Evolutionary conservation across 495 filamentous ascomycete species (phyloP), one percentile per base, ranked within the genome.

Genomic region (Neurospora tetraspora): DNA sequence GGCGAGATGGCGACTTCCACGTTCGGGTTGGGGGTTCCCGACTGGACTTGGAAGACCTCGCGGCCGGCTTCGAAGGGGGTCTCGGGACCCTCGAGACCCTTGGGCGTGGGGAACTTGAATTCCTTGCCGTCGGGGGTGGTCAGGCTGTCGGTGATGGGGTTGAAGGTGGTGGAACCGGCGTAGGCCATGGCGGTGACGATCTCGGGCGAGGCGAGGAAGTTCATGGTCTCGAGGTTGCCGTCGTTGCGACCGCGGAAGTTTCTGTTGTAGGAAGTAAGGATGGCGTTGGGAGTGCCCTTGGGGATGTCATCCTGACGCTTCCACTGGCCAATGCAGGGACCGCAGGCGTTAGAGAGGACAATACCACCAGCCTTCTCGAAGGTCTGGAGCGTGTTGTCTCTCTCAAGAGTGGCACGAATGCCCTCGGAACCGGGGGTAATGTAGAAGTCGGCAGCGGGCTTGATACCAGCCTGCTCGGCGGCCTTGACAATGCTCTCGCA

Each of bases 231-330:
- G 12, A 91, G 90, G 85, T 98, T 98, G 74, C 96, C 96, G 78
- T 99, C 96, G 80, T 99, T 99, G 71, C 96, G 92, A 71, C 93
- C 95, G 73, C 91, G 93, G 87, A 99, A 99, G 84, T 99, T 99
- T 73, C 96, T 92, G 88, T 99, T 99, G 84, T 98, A 99, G 8
- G 93, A 97, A 38, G 93, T 95, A 80, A 99, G 89, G 77, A 99
- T 98, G 69, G 96, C 96, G 78, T 99, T 98, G n/a, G 86, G 82
- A 39, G 94, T 92, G 72, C 93, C 94, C 84, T 95, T 96, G 72
- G 86, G 80, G 16, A 93, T 86, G 14, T 88, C 90, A 73, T 97
- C 96, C 18, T 92, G 94, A 53, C 96, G 91, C 77, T 93, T 95
- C 96, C 96, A 99, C 81, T 97, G 94, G 11, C 96, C 96, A 74